A percentile compares a stretch with the other conserved stretches of the same genome.
phyloP scores from a whole-genome alignment of 257 asterid species.

The Misopates orontium region DNA sequence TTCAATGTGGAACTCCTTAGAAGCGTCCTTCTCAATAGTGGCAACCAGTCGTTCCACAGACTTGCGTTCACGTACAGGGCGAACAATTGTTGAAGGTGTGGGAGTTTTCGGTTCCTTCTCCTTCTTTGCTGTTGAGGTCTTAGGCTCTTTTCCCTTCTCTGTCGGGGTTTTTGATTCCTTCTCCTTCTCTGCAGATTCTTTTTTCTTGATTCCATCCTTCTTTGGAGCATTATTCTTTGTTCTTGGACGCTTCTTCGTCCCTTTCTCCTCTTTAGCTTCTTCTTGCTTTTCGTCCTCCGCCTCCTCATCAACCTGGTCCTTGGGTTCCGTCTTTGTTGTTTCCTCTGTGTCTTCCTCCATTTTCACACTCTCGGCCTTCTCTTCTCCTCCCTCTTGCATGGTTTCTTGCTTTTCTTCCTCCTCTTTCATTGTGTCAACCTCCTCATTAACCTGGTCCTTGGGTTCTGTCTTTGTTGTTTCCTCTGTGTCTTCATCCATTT shows the following conservation, averaged over 20 bases:
- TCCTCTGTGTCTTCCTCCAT: constrained; percentile 35
- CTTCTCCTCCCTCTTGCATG: constrained; percentile 29
- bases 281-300: constrained; percentile 24
- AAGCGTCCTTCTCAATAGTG: constrained; percentile 62
- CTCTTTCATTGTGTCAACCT: constrained; percentile 8
- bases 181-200: constrained; percentile 47
- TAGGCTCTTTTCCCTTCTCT: constrained; percentile 35
- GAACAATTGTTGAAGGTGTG: constrained; percentile 52
- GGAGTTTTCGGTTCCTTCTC: constrained; percentile 67
- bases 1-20: constrained; percentile 66
- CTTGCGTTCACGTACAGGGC: constrained; percentile 93
- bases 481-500: constrained; percentile 33
- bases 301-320: constrained; percentile 34
- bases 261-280: constrained; percentile 39
- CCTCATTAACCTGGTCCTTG: not conserved
- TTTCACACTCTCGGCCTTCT: constrained; percentile 27
- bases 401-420: constrained; percentile 16
- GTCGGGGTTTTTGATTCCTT: constrained; percentile 36
- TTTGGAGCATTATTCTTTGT: constrained; percentile 41
- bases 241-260: constrained; percentile 57
- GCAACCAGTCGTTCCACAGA: constrained; percentile 94
- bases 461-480: constrained; percentile 25
- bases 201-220: constrained; percentile 40
- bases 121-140: constrained; percentile 34
- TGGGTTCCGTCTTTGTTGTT: constrained; percentile 24